A percentile compares a stretch with the other conserved stretches of the same genome.
These are phyloP conservation scores for Russula virescens DNA, from an alignment of 768 basidiomycete genomes.

Conservation along the genomic window DNA sequence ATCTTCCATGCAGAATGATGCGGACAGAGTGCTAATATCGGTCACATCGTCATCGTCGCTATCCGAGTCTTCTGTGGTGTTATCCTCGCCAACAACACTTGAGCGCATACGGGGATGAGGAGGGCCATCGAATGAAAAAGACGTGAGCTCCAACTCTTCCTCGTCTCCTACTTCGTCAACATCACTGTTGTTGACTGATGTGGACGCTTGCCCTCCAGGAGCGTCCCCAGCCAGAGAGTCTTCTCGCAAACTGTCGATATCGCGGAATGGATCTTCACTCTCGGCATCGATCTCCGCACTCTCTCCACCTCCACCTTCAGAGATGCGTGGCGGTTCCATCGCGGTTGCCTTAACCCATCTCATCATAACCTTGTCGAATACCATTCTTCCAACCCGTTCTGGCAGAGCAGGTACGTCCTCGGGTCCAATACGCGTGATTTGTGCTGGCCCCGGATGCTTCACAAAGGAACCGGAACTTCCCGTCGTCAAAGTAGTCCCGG, in stretches of 20 bases:
- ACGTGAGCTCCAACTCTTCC: constrained; percentile 61
- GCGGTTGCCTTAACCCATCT: constrained; percentile 71
- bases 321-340: constrained; percentile 27
- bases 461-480: constrained; percentile 77
- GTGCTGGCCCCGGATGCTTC: constrained; percentile 75
- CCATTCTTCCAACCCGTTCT: constrained; percentile 80
- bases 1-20: constrained; percentile 22
- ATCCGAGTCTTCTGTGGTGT: constrained; percentile 43
- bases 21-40: constrained; percentile 25
- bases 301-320: constrained; percentile 30
- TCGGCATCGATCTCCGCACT: constrained; percentile 39
- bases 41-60: constrained; percentile 26
- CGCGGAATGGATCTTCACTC: constrained; percentile 87
- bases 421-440: constrained; percentile 76
- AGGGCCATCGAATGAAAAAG: constrained; percentile 66
- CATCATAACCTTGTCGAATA: constrained; percentile 78
- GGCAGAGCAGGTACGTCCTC: constrained; percentile 69
- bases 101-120: constrained; percentile 39
- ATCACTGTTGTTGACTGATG: constrained; percentile 27
- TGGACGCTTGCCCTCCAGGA: constrained; percentile 13
- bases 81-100: constrained; percentile 29
- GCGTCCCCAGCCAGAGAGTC: constrained; percentile 25
- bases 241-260: constrained; percentile 80
- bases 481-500: constrained; percentile 62
- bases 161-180: constrained; percentile 53